phyloP scores from a whole-genome alignment of 345 rosid genomes.

The Pistacia vera region DNA sequence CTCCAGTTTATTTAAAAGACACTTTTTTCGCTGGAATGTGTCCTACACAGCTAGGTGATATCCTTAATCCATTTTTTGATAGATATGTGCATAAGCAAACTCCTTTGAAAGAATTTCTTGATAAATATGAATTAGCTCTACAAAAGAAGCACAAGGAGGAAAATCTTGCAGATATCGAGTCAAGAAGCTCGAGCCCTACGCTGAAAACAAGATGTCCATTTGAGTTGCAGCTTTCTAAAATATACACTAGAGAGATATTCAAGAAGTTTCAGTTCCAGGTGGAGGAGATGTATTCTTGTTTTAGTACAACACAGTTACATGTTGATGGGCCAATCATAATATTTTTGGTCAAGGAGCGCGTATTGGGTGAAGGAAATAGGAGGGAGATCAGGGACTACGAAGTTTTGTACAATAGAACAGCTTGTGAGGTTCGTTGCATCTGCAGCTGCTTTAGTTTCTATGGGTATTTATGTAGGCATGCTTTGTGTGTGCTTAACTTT shows the following conservation, averaged over 20 bases:
- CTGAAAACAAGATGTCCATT: conserved; percentile 72
- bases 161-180: conserved; percentile 57
- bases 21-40: conserved; percentile 66
- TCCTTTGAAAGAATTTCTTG: conserved; percentile 87
- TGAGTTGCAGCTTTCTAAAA: conserved; percentile 78
- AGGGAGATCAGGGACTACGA: conserved; percentile 68
- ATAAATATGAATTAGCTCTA: conserved; percentile 72
- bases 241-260: conserved; percentile 70
- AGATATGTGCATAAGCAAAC: conserved; percentile 75
- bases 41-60: conserved; percentile 55
- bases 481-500: conserved; percentile 71
- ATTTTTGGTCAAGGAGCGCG: conserved; percentile 76
- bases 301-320: conserved; percentile 71
- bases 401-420: conserved; percentile 74
- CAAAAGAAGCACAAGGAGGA: conserved; percentile 80
- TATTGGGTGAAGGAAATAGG: conserved; percentile 52
- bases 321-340: conserved; percentile 65
- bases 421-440: conserved; percentile 74
- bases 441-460: conserved; percentile 85
- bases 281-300: conserved; percentile 87
- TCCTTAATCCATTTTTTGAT: conserved; percentile 55
- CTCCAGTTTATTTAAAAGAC: conserved; percentile 81
- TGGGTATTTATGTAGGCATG: conserved; percentile 88
- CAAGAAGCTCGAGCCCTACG: conserved; percentile 47
- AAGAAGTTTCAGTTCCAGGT: conserved; percentile 80